A percentile compares a stretch with the other conserved stretches of the same genome.
These are phyloP conservation scores for Fusarium sp. DNA, from an alignment of 2,329 filamentous ascomycete species.

Conservation along the genomic window DNA sequence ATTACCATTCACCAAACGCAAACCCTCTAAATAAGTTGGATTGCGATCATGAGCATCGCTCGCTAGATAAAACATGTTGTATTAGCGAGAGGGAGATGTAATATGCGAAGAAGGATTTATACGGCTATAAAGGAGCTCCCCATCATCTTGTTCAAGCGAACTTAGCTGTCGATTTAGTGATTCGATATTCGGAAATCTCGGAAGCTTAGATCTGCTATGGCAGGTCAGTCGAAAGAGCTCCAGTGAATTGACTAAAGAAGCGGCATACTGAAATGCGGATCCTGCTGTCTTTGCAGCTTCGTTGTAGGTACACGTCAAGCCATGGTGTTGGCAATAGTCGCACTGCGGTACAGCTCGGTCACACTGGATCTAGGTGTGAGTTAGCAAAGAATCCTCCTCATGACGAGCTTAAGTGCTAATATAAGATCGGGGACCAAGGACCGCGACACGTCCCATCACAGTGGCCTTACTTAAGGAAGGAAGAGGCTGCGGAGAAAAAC, in stretches of 20 bases:
- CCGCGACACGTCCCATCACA: neutral
- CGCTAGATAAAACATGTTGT: accelerated
- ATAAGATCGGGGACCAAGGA: neutral
- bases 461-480: neutral
- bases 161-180: accelerated
- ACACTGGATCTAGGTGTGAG: neutral
- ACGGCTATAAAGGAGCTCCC: neutral
- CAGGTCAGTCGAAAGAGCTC: accelerated
- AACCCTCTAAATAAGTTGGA: neutral
- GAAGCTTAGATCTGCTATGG: neutral
- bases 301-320: neutral
- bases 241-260: accelerated
- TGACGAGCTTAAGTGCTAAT: accelerated
- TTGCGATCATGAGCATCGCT: too few relatives aligned
- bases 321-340: neutral
- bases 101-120: accelerated
- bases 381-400: neutral
- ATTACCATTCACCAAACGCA: neutral
- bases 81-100: neutral
- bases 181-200: accelerated
- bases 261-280: neutral
- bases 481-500: neutral
- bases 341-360: neutral
- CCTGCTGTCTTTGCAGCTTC: neutral
- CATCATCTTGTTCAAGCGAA: neutral